A percentile compares a stretch with the other conserved stretches of the same genome.
These are phyloP conservation scores for Arthrobotrys sinensis DNA, from an alignment of 2,329 filamentous ascomycete species.

Conservation along the genomic window DNA sequence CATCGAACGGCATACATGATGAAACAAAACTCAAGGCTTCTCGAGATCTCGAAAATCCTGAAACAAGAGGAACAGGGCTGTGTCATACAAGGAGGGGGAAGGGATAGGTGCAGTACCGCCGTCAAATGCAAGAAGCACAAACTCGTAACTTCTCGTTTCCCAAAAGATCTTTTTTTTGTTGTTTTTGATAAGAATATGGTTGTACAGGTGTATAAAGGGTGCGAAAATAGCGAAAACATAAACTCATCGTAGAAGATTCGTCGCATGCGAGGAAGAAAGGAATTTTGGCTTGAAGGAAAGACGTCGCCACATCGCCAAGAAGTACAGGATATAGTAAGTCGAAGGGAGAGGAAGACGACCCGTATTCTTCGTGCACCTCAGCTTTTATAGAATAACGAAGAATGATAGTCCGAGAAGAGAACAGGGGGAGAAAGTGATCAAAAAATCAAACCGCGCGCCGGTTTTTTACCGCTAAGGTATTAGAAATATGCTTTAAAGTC, in stretches of 20 bases:
- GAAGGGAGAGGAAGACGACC: background rate
- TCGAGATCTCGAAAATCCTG: background rate
- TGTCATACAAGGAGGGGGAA: background rate
- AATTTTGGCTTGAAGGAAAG: slow-evolving; percentile 6
- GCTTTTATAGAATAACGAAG: background rate
- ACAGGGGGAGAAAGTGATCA: background rate
- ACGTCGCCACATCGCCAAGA: background rate
- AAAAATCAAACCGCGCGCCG: slow-evolving; percentile 22
- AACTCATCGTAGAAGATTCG: background rate
- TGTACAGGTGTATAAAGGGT: slow-evolving; percentile 7
- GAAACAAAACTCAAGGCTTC: background rate
- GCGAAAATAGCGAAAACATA: background rate
- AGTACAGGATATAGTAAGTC: background rate
- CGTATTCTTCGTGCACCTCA: slow-evolving; percentile 22
- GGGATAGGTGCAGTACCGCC: slow-evolving; percentile 3
- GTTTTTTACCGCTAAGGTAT: slow-evolving; percentile 23
- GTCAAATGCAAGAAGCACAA: slow-evolving; percentile 23
- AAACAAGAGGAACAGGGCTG: background rate
- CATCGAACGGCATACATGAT: slow-evolving; percentile 22
- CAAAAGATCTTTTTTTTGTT: slow-evolving; percentile 7
- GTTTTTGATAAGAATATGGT: slow-evolving; percentile 25
- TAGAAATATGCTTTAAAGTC: slow-evolving; percentile 36
- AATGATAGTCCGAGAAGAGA: background rate
- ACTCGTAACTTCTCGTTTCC: slow-evolving; percentile 1
- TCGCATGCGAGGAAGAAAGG: background rate